Base-by-base conservation (phyloP, 345 rosid genomes). In the Ailanthus altissimus region DNA sequence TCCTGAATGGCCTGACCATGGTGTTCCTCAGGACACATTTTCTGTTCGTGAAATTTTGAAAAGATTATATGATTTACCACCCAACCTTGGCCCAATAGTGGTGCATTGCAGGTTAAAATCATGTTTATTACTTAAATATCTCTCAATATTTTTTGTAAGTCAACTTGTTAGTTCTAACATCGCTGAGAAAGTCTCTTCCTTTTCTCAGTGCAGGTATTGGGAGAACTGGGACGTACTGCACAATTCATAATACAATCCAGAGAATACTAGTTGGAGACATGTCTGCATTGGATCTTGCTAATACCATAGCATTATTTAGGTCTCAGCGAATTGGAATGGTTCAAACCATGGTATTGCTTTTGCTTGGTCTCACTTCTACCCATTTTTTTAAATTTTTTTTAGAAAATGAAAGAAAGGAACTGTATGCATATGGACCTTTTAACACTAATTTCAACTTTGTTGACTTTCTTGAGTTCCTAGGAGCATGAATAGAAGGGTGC, bases 1-100 rank as follows among this genome's bases (percentile, higher is more conserved):
- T 85, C 90, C 94, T 20, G 97, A 96, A 43, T 93, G 99, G 99
- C 99, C 98, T 79, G 99, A 96, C 80, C 97, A 93, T 79, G 99
- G 99, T 83, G 98, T 93, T 85, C 98, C 99, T 42, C 75, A 20
- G 43, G 91, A 91, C 76, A 91, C 97, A 3, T 6, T 79, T 36
- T 90, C 90, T 58, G 97, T 91, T 68, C 94, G 97, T 76, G 94
- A 93, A 82, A 96, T 96, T 70, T 86, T 92, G 14, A 90, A 83
- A 85, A 85, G 93, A 83, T 54, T 85, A 57, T 77, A 88, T 75
- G 86, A 80, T 51, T 76, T 90, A 60, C 89, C 90, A 51, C 88
- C 92, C n/a, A 86, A 76, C 80, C 83, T 89, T 43, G 98, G 95
- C 26, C 97, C 97, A 51, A 85, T 93, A 78, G 90, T 87, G 59